Conservation (phyloP, 345 rosid species). For the Capsella bursapastoris region DNA sequence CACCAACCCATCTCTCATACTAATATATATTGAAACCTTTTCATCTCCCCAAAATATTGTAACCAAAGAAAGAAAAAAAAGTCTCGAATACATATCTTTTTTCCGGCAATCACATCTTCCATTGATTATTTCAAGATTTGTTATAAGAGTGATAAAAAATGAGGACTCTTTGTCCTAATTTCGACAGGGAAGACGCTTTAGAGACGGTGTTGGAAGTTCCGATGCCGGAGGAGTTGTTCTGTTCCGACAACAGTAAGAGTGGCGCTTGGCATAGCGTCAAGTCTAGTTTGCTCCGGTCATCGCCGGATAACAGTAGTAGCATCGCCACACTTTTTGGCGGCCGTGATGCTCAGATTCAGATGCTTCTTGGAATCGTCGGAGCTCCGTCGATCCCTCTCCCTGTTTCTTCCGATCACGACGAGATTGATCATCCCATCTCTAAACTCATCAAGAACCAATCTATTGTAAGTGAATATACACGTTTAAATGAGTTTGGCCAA, state of each 20-base stretch:
- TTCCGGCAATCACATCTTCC: not conserved
- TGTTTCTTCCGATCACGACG: constrained; percentile 27
- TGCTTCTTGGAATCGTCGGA: constrained; percentile 49
- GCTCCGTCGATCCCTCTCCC: constrained; percentile 46
- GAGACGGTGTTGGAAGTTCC: constrained; percentile 93
- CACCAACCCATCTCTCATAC: constrained; percentile 27
- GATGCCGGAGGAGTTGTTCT: constrained; percentile 79
- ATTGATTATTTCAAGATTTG: constrained; percentile 20
- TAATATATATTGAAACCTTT: constrained; percentile 12
- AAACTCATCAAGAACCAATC: constrained; percentile 46
- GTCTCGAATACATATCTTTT: not conserved
- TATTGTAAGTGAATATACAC: constrained; percentile 36
- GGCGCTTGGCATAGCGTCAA: constrained; percentile 47
- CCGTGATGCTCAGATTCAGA: constrained; percentile 46
- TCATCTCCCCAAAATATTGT: constrained; percentile 11
- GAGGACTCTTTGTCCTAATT: constrained; percentile 88
- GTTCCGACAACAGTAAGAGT: constrained; percentile 42
- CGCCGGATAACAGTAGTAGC: constrained; percentile 36
- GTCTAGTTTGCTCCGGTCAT: constrained; percentile 45
- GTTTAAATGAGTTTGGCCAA: not conserved
- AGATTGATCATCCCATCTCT: constrained; percentile 46
- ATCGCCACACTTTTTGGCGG: constrained; percentile 36
- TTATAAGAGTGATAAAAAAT: constrained; percentile 43
- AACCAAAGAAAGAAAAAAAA: constrained; percentile 17
- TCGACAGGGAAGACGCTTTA: constrained; percentile 75